A percentile compares a stretch with the other conserved stretches of the same genome.
Evolutionary conservation across 352 stramenopile species (phyloP).

Genomic region (Pythium utonaiense): DNA sequence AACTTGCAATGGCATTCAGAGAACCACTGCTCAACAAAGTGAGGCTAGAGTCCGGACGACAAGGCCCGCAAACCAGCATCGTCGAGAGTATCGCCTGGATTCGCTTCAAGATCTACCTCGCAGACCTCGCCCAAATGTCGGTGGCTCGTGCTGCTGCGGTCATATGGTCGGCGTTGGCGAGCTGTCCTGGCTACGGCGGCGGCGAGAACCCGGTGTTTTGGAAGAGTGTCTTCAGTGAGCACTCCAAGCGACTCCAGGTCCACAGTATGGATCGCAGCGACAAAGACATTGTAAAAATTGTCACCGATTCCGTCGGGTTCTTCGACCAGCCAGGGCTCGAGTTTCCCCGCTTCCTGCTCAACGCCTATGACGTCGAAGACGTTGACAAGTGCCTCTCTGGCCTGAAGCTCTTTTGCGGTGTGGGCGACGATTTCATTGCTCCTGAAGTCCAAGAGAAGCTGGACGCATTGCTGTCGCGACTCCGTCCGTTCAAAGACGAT

Average conservation of each 20-base stretch:
- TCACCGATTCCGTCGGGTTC: not conserved
- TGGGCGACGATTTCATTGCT: not conserved
- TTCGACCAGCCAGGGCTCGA: not conserved
- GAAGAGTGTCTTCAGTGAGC: not conserved
- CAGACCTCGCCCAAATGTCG: not conserved
- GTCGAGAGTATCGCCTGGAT: not conserved
- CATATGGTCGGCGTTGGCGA: not conserved
- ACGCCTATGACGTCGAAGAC: not conserved
- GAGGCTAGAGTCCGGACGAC: not conserved
- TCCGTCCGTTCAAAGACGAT: not conserved
- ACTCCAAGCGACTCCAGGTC: not conserved
- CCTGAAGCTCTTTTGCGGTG: not conserved
- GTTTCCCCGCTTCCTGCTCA: not conserved
- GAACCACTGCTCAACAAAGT: not conserved
- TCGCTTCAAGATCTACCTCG: not conserved
- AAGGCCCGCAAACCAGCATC: not conserved
- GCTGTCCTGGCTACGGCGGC: not conserved
- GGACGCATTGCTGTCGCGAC: not conserved
- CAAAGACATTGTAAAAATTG: not conserved
- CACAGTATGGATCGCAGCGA: not conserved
- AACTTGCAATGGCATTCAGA: not conserved
- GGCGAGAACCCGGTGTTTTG: not conserved
- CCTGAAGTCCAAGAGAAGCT: not conserved
- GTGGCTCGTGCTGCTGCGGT: not conserved
- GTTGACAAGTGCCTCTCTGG: not conserved